These are phyloP conservation scores for Ploettnerulaceae sp. DNA, from an alignment of 2,329 filamentous ascomycete genomes.

Conservation along the genomic window DNA sequence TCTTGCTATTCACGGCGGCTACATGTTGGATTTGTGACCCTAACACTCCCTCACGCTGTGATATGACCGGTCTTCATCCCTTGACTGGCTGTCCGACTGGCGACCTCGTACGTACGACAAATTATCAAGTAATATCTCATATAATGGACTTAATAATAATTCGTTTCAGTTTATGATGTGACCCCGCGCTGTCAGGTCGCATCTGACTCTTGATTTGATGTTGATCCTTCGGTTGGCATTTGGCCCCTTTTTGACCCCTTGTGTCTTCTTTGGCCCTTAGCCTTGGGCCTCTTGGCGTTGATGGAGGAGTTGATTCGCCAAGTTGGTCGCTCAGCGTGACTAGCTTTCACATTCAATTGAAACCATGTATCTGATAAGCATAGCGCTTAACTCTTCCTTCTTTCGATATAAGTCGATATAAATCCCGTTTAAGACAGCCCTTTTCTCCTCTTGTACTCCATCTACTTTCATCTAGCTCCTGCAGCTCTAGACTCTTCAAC, in stretches of 20 bases:
- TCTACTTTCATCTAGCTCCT: neutral
- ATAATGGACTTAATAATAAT: too few species aligned
- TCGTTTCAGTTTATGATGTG: too few species aligned
- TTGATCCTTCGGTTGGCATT: constrained; percentile 8
- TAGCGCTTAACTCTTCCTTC: constrained; percentile 8
- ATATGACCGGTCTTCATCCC: too few species aligned
- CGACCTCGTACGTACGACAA: too few species aligned
- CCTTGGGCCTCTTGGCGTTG: constrained; percentile 14
- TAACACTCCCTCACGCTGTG: too few species aligned
- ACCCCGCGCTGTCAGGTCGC: constrained; percentile 1
- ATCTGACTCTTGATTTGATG: constrained; percentile 5
- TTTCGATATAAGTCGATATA: constrained; percentile 14
- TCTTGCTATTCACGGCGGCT: too few species aligned
- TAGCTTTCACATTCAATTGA: too few species aligned
- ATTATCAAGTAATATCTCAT: too few species aligned
- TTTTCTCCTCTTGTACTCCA: constrained; percentile 15
- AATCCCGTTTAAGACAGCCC: constrained; percentile 13
- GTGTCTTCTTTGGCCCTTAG: constrained; percentile 3
- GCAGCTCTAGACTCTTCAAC: constrained; percentile 15
- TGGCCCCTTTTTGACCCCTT: neutral
- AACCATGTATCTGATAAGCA: neutral
- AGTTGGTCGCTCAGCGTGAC: neutral
- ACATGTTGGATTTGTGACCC: too few species aligned
- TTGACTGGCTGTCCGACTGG: too few species aligned
- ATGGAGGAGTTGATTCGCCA: constrained; percentile 1